Evolutionary conservation across 805 yeast species (phyloP), one percentile per base, ranked within the genome.

Genomic region (Kazachstania psychrophila): DNA sequence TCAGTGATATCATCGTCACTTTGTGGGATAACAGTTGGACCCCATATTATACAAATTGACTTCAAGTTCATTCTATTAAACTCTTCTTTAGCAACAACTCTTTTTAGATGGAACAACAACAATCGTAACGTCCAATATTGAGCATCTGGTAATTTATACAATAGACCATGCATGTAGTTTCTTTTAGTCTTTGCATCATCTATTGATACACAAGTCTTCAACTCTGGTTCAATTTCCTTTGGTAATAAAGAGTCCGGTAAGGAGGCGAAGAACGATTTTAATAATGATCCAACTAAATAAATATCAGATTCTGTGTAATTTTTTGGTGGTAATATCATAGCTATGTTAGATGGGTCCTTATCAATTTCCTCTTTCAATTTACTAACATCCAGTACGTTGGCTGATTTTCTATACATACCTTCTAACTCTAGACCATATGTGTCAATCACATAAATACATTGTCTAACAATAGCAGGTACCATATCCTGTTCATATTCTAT

Each of bases 41-140:
- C 96, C 98, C 98, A 92, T 26, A 89, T 87, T 27, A 85, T 84
- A 32, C 94, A 84, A 49, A 92, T 60, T 41, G 82, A 79, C 51
- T 79, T 79, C 40, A 78, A 69, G 32, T 77, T 77, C 98, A 92
- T 92, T 54, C 92, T 71, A 55, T 87, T 86, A 24, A 61, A 48
- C 15, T 68, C 68, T 50, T 77, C 79, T 38, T 76, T 68, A 20
- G 71, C 70, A 26, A 79, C 75, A 11, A 92, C 78, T 38, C 79
- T 73, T 43, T 79, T 77, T 43, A 92, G 72, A 58, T 92, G 99
- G 69, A 89, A 85, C 2, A 88, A 65, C 46, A 92, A 64, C 24
- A 85, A 76, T 46, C 96, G 68, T 47, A 92, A 68, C 0, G 97
- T 88, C 68, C 94, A 88, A 58, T 92, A 92, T 40, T 89, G 86